Percentiles rank a stretch among this genome's conserved stretches.
Conservation (phyloP, 2,329 filamentous ascomycete genomes). For the Cladophialophora immunda region DNA sequence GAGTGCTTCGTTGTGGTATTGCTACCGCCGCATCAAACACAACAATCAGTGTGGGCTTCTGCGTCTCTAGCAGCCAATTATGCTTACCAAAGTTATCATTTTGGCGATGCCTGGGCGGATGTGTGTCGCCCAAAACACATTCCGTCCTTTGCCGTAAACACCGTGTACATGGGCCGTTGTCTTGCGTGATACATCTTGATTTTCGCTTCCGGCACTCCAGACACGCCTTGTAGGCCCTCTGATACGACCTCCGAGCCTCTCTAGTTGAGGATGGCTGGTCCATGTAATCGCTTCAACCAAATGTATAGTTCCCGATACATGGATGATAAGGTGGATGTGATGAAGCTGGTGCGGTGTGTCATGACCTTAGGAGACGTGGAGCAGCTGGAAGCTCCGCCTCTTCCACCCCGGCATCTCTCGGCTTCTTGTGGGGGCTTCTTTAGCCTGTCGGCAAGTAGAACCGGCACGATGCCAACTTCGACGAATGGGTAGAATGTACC, state of each 20-base stretch:
- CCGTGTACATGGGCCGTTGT: slow-evolving; percentile 56
- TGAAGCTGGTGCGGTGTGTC: background rate
- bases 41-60: background rate
- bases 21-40: background rate
- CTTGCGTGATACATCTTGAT: slow-evolving; percentile 60
- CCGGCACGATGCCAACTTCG: too few relatives aligned
- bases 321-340: background rate
- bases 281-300: background rate
- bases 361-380: background rate
- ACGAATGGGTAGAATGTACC: too few relatives aligned
- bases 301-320: background rate
- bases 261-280: background rate
- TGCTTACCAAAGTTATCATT: background rate
- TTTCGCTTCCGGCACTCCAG: slow-evolving; percentile 62
- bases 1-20: background rate
- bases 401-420: background rate
- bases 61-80: background rate
- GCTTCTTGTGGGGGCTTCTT: too few relatives aligned
- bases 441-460: too few relatives aligned
- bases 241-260: slow-evolving; percentile 48
- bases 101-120: slow-evolving; percentile 50
- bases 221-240: slow-evolving; percentile 65
- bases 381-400: background rate
- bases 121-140: slow-evolving; percentile 78
- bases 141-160: slow-evolving; percentile 61